phyloP scores from a whole-genome alignment of 768 basidiomycete species.

The Scleroderma bovista region DNA sequence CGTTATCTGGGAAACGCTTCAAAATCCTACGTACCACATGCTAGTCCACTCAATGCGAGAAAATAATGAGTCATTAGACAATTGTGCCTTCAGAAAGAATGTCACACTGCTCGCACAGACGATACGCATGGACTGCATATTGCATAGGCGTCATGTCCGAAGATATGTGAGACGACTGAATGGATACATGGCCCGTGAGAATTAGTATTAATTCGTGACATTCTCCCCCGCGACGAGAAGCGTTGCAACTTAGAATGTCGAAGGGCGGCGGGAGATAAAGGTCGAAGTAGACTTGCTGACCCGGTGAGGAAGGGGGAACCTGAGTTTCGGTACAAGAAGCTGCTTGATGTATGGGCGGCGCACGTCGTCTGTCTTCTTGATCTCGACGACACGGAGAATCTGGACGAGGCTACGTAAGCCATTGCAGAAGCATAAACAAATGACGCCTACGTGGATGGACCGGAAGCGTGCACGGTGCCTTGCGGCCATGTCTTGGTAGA shows the following conservation, averaged over 20 bases:
- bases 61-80: too few relatives aligned
- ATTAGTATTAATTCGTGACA: conserved; percentile 2
- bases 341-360: conserved; percentile 99
- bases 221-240: too few relatives aligned
- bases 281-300: conserved; percentile 72
- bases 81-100: too few relatives aligned
- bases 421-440: background rate
- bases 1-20: too few relatives aligned
- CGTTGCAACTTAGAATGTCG: conserved; percentile 53
- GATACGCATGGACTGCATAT: conserved; percentile 7
- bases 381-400: conserved; percentile 97
- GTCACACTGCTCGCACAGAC: too few relatives aligned
- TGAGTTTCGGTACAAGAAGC: conserved; percentile 82
- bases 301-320: conserved; percentile 96
- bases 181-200: conserved; percentile 9
- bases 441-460: conserved; percentile 82
- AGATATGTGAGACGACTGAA: conserved; percentile 5
- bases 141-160: conserved; percentile 10
- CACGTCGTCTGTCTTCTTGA: conserved; percentile 85
- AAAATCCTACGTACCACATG: too few relatives aligned
- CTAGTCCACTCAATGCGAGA: too few relatives aligned
- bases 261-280: conserved; percentile 74
- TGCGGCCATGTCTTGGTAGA: conserved; percentile 99
- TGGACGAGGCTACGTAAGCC: conserved; percentile 26
- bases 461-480: conserved; percentile 99